phyloP scores from a whole-genome alignment of 306 rosid genomes.

The Cyclanthera cordifolia region DNA sequence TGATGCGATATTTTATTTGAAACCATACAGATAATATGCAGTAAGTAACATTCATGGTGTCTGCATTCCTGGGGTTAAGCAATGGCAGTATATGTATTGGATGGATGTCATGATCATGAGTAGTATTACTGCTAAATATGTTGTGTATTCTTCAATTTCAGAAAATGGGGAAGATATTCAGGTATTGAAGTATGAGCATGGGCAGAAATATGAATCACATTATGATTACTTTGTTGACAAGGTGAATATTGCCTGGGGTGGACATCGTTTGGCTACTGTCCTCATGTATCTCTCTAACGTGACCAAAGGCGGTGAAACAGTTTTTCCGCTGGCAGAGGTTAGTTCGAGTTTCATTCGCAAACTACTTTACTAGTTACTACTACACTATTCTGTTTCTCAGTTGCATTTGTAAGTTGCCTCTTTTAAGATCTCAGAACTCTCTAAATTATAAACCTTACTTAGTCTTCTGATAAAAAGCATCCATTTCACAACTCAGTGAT shows the following conservation, averaged over 20 bases:
- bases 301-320: slow-evolving; percentile 87
- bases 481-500: no score
- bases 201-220: slow-evolving; percentile 91
- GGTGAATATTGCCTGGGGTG: slow-evolving; percentile 81
- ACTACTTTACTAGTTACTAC: background rate
- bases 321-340: slow-evolving; percentile 88
- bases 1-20: background rate
- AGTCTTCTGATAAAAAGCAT: background rate
- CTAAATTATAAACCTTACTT: background rate
- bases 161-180: slow-evolving; percentile 97
- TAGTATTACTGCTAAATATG: background rate
- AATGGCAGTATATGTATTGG: background rate
- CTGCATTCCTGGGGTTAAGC: background rate
- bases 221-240: slow-evolving; percentile 80
- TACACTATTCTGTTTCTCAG: background rate
- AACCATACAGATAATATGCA: background rate
- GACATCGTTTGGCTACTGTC: slow-evolving; percentile 81
- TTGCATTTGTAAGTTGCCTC: background rate
- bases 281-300: slow-evolving; percentile 87
- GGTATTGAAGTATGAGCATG: slow-evolving; percentile 85
- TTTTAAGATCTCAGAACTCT: background rate
- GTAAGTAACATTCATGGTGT: no score
- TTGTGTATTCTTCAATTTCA: slow-evolving; percentile 26
- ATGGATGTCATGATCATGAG: no score
- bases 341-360: slow-evolving; percentile 37